These are phyloP conservation scores for Plantago ovata DNA, from an alignment of 257 asterid genomes.

Conservation along the genomic window DNA sequence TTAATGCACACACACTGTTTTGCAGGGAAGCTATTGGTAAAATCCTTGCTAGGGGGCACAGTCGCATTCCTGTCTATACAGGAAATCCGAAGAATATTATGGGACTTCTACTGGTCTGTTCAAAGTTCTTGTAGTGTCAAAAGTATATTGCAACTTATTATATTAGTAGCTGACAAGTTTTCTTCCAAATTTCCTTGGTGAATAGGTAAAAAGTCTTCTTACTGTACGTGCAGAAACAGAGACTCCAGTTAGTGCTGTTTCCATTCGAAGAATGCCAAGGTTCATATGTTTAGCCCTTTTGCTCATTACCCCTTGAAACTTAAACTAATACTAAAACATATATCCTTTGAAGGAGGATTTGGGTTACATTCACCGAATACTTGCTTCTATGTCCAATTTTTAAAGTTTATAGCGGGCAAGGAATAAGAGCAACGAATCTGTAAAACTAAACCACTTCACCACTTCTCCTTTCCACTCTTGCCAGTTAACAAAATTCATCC, in stretches of 20 bases:
- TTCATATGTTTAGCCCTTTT: too few relatives aligned
- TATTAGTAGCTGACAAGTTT: slow-evolving; percentile 2
- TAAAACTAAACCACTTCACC: not conserved
- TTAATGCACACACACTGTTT: slow-evolving; percentile 6
- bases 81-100: slow-evolving; percentile 80
- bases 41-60: slow-evolving; percentile 95
- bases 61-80: slow-evolving; percentile 90
- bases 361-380: too few relatives aligned
- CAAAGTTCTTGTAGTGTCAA: slow-evolving; percentile 11
- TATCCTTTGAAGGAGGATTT: too few relatives aligned
- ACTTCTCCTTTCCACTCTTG: not conserved
- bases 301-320: too few relatives aligned
- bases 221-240: slow-evolving; percentile 93
- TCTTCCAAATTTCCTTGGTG: slow-evolving; percentile 17
- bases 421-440: too few relatives aligned
- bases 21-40: slow-evolving; percentile 98
- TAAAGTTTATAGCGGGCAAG: too few relatives aligned
- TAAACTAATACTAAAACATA: too few relatives aligned
- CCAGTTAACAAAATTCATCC: slow-evolving; percentile 11
- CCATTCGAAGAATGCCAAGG: slow-evolving; percentile 96
- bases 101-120: slow-evolving; percentile 91
- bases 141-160: not conserved
- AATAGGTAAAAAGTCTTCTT: slow-evolving; percentile 87
- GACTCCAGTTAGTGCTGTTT: slow-evolving; percentile 92
- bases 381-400: too few relatives aligned